These are phyloP conservation scores for Mucor piriformis DNA, from an alignment of 371 early-diverging fungal species.

Conservation along the genomic window DNA sequence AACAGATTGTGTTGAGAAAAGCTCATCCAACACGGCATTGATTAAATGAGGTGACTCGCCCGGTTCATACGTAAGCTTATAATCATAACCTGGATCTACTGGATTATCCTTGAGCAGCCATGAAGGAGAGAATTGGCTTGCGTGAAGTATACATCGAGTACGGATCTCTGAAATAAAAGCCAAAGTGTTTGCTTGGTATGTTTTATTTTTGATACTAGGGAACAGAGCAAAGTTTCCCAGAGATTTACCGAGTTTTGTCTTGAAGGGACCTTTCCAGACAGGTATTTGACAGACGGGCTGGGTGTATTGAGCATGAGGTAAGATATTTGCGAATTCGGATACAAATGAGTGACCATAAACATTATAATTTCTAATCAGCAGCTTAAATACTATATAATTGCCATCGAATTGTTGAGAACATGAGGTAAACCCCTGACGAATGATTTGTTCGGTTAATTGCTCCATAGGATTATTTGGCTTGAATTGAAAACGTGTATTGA, in stretches of 20 bases:
- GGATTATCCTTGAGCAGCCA: conserved; percentile 1
- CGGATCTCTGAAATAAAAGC: conserved; percentile 11
- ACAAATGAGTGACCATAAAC: conserved; percentile 18
- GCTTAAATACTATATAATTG: background rate
- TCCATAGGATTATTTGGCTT: background rate
- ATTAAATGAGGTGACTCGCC: background rate
- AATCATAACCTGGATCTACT: background rate
- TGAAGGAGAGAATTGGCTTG: conserved; percentile 10
- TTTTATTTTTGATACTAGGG: background rate
- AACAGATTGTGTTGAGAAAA: background rate
- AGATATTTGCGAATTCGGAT: conserved; percentile 11
- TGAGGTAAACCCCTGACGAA: conserved; percentile 6
- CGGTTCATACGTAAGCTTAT: background rate
- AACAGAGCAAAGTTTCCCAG: conserved; percentile 8
- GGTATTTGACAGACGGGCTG: background rate
- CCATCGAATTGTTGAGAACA: conserved; percentile 9
- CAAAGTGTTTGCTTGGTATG: background rate
- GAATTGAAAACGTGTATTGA: conserved; percentile 1
- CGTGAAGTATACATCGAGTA: background rate
- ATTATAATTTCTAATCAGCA: background rate
- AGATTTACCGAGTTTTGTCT: background rate
- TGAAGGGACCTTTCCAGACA: conserved; percentile 22
- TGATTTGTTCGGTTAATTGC: background rate
- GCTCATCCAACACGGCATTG: background rate
- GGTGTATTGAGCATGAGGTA: conserved; percentile 1